Base-by-base conservation (phyloP, 2,329 filamentous ascomycete genomes). In the Aureobasidium uvarum region DNA sequence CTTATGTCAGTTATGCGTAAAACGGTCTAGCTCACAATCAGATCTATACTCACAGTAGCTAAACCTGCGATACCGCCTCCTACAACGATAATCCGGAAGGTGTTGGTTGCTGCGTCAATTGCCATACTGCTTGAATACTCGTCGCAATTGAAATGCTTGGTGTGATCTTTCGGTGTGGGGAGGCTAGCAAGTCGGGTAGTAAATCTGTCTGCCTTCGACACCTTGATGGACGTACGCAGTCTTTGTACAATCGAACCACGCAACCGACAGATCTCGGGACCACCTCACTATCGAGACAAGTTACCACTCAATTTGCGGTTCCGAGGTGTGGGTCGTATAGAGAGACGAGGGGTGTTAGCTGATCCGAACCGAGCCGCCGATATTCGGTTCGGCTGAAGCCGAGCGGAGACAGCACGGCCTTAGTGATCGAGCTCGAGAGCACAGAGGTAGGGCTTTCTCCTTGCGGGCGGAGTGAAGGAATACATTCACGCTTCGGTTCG, bases 21-120 rank as follows among this genome's bases (percentile, higher is more conserved):
- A 36, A 1, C 1, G 11, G 1, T 18, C n/a, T 55, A 10, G 33
- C 23, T 55, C 18, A 36, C 33, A n/a, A 25, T 31, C 2, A 18
- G 13, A 18, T 6, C 46, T 3, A 4, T 74, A 72, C 59, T 77
- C 74, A 72, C 73, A 7, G 72, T 70, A 41, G 71, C 69, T 36
- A 74, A 66, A 38, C 73, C 72, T 23, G 69, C 71, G 54, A 74
- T 74, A 62, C 73, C 74, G 45, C 73, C 74, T 41, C 71, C 70
- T 46, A 71, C 75, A 73, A 68, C 76, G 66, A 74, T 68, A 65
- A 76, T 75, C 55, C 68, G 70, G 69, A 76, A 74, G 62, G 68
- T 16, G 59, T 60, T 38, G 48, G 64, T 67, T 41, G 66, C 50
- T 46, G 41, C 56, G 33, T 60, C 52, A 11, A 55, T 55, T 3